Conservation (phyloP, 2,329 filamentous ascomycete genomes). For the Colletotrichum tofieldiae region DNA sequence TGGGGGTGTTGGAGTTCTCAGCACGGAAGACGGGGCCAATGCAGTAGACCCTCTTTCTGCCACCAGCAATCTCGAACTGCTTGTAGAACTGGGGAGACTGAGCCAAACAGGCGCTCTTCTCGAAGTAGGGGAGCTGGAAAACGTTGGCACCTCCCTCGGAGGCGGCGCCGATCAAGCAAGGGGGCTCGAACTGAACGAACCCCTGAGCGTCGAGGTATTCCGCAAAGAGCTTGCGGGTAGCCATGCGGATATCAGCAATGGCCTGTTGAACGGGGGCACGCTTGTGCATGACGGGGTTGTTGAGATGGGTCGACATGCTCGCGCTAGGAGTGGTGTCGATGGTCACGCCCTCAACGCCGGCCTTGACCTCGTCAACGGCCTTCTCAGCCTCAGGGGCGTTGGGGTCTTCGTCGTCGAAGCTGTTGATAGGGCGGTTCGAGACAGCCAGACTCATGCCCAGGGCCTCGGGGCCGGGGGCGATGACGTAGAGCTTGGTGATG, state of each 20-base stretch:
- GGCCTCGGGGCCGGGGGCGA: conserved; percentile 74
- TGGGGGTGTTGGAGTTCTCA: conserved; percentile 88
- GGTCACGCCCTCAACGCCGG: conserved; percentile 58
- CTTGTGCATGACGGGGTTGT: conserved; percentile 95
- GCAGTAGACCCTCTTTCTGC: conserved; percentile 83
- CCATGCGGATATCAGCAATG: conserved; percentile 70
- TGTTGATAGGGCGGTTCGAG: conserved; percentile 69
- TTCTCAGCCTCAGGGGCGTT: conserved; percentile 48
- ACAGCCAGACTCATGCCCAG: conserved; percentile 72
- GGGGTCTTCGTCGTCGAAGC: conserved; percentile 72
- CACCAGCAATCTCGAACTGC: conserved; percentile 86
- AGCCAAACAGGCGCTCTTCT: conserved; percentile 83
- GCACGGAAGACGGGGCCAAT: conserved; percentile 88
- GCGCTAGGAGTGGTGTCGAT: conserved; percentile 76
- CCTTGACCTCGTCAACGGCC: conserved; percentile 47
- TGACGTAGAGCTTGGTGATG: conserved; percentile 86
- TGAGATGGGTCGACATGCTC: conserved; percentile 85
- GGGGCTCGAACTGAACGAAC: conserved; percentile 80
- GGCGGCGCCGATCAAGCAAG: conserved; percentile 89
- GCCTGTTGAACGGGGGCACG: conserved; percentile 92
- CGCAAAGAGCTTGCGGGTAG: conserved; percentile 58
- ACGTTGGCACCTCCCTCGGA: conserved; percentile 95
- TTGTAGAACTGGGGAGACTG: conserved; percentile 91
- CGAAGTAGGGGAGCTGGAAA: conserved; percentile 92
- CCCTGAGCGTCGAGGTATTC: conserved; percentile 40